Percentiles rank a stretch among this genome's conserved stretches.
phyloP scores from a whole-genome alignment of 306 rosid genomes.

The Benincasa hispida region DNA sequence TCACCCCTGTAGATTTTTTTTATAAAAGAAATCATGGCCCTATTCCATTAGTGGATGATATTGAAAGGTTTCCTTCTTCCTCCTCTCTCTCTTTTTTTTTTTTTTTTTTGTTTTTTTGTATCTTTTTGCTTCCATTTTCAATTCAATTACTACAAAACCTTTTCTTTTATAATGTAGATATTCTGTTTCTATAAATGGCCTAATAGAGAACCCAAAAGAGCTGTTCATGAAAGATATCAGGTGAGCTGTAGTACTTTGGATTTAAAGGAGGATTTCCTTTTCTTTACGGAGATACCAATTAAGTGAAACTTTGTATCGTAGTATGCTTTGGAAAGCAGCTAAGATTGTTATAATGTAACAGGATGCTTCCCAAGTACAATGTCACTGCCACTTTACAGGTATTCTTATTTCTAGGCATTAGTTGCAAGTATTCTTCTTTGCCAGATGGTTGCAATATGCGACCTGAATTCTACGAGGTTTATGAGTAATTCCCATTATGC shows the following conservation, averaged over 20 bases:
- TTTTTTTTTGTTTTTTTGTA: not conserved
- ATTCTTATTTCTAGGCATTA: conserved; percentile 1
- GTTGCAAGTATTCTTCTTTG: not conserved
- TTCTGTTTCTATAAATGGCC: conserved; percentile 45
- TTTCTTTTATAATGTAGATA: conserved; percentile 28
- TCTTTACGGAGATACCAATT: not conserved
- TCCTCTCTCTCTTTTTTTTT: not conserved
- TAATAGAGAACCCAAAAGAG: conserved; percentile 37
- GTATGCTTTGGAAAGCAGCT: not conserved
- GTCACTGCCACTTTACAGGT: conserved; percentile 89
- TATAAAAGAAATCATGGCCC: conserved; percentile 95
- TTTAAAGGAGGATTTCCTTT: not conserved
- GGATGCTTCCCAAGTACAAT: conserved; percentile 76
- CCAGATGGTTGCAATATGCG: not conserved
- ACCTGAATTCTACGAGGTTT: not conserved
- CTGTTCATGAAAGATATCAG: conserved; percentile 66
- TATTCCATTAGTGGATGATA: conserved; percentile 55
- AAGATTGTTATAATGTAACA: conserved; percentile 19
- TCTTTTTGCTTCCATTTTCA: not conserved
- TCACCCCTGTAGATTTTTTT: conserved; percentile 73
- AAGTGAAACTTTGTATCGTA: not conserved
- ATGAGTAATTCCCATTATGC: not conserved
- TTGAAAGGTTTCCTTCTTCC: conserved; percentile 36
- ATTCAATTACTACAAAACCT: too few relatives aligned
- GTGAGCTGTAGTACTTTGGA: conserved; percentile 26